Evolutionary conservation across 2,329 filamentous ascomycete genomes (phyloP).

Genomic region (Ophiosphaerella herpotricha): DNA sequence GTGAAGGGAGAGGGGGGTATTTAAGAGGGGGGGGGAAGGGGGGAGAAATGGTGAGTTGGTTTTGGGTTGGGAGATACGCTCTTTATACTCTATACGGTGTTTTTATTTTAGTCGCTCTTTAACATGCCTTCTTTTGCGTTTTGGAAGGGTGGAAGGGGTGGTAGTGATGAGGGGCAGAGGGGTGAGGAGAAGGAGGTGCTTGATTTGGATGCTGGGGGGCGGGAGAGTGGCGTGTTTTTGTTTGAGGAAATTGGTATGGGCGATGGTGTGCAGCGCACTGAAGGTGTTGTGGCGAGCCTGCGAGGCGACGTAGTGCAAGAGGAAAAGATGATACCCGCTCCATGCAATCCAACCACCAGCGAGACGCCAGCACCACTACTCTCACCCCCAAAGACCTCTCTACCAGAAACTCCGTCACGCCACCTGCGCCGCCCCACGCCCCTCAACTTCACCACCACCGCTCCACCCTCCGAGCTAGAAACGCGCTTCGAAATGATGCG

Average conservation of each 20-base stretch:
- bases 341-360: background rate
- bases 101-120: slow-evolving; percentile 2
- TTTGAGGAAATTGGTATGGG: slow-evolving; percentile 16
- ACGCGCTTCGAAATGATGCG: slow-evolving; percentile 37
- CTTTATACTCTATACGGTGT: background rate
- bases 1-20: slow-evolving; percentile 2
- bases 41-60: background rate
- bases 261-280: too few species aligned
- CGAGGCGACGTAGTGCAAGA: background rate
- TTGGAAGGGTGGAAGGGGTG: slow-evolving; percentile 1
- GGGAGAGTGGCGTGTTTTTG: slow-evolving; percentile 23
- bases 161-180: background rate
- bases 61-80: background rate
- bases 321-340: background rate
- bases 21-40: background rate
- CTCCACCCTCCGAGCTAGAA: slow-evolving; percentile 38
- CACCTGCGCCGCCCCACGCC: slow-evolving; percentile 36
- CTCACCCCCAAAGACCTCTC: slow-evolving; percentile 3
- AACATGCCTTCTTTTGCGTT: slow-evolving; percentile 25
- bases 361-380: background rate
- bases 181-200: background rate
- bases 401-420: slow-evolving; percentile 22
- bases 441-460: slow-evolving; percentile 26
- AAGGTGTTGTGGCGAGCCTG: too few species aligned
- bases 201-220: slow-evolving; percentile 17